phyloP scores from a whole-genome alignment of 1,139 yeast genomes.

The Yamadazyma songkhlaensis region DNA sequence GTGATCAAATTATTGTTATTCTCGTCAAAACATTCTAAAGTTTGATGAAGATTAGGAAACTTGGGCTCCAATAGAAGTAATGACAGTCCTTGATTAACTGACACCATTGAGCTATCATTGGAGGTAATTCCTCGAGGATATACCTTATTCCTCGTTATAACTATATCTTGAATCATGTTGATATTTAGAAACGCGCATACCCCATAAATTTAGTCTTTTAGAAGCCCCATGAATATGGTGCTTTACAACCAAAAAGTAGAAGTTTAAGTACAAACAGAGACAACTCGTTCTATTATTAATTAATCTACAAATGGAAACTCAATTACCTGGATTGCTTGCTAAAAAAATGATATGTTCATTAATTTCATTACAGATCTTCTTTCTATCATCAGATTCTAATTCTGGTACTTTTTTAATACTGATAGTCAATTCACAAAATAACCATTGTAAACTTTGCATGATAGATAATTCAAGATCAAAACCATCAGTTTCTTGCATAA shows the following conservation, averaged over 20 bases:
- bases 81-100: conserved; percentile 35
- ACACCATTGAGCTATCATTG: conserved; percentile 37
- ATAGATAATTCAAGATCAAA: conserved; percentile 29
- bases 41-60: conserved; percentile 34
- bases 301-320: background rate
- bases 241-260: too few species aligned
- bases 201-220: too few species aligned
- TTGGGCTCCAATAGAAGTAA: conserved; percentile 38
- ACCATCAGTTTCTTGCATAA: conserved; percentile 25
- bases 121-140: conserved; percentile 31
- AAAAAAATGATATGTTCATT: conserved; percentile 25
- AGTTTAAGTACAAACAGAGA: too few species aligned
- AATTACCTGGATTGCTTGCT: conserved; percentile 1
- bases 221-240: too few species aligned
- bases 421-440: conserved; percentile 25
- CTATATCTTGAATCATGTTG: conserved; percentile 11
- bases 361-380: conserved; percentile 23
- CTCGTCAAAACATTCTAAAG: conserved; percentile 7
- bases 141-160: conserved; percentile 11
- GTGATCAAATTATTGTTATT: conserved; percentile 22
- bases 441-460: conserved; percentile 24
- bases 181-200: background rate
- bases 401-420: conserved; percentile 22
- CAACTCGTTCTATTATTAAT: too few species aligned
- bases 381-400: conserved; percentile 19